Percentiles rank a stretch among this genome's conserved stretches.
Conservation (phyloP, 2,329 filamentous ascomycete species). For the Sporothrix inflata region DNA sequence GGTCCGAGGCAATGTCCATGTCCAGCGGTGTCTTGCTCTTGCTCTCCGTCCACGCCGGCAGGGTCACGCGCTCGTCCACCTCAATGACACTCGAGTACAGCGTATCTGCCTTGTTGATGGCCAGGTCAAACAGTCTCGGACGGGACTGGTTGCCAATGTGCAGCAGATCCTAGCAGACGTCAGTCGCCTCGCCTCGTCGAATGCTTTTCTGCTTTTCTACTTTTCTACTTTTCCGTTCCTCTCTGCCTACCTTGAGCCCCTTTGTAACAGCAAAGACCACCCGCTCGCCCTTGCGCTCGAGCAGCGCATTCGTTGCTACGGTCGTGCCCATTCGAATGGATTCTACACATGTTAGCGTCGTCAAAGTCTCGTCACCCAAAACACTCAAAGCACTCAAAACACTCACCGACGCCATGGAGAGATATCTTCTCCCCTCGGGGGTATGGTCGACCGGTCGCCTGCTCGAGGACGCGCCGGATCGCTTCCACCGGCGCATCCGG, state of each 20-base stretch:
- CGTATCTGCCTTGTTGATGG: slow-evolving; percentile 82
- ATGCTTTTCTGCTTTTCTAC: too few species aligned
- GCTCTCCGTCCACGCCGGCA: slow-evolving; percentile 42
- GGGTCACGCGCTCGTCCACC: slow-evolving; percentile 83
- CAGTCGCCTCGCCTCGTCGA: too few species aligned
- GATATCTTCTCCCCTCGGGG: too few species aligned
- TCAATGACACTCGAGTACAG: slow-evolving; percentile 83
- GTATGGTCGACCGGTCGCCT: background rate
- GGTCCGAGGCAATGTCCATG: too few species aligned
- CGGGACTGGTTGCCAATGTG: slow-evolving; percentile 89
- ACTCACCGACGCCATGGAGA: too few species aligned
- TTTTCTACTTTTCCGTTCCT: too few species aligned
- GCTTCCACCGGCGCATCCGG: slow-evolving; percentile 70
- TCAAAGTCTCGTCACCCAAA: too few species aligned
- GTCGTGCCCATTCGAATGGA: slow-evolving; percentile 82
- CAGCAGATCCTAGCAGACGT: slow-evolving; percentile 72
- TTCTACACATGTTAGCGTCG: too few species aligned
- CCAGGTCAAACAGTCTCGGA: slow-evolving; percentile 83
- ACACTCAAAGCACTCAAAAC: too few species aligned
- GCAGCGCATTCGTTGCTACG: slow-evolving; percentile 86
- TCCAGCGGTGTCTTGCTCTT: too few species aligned
- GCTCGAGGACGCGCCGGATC: slow-evolving; percentile 55
- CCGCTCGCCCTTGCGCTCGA: slow-evolving; percentile 87
- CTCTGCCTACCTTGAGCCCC: background rate
- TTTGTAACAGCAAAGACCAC: slow-evolving; percentile 75